These are phyloP conservation scores for Sugiyamaella marilandica DNA, from an alignment of 805 yeast genomes.

Conservation along the genomic window DNA sequence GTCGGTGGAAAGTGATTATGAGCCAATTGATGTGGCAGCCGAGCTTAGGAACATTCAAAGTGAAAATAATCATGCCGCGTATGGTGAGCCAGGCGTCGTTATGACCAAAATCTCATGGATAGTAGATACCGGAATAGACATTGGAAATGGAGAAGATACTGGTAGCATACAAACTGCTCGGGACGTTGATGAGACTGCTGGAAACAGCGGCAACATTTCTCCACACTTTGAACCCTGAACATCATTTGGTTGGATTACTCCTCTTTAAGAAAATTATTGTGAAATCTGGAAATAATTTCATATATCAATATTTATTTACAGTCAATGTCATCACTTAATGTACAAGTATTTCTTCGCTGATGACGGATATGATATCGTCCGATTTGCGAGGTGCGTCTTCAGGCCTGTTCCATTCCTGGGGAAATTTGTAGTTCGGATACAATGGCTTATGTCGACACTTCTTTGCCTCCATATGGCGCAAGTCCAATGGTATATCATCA, in stretches of 20 bases:
- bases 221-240: neutral
- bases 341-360: neutral
- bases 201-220: neutral
- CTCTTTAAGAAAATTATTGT: neutral
- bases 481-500: slow-evolving; percentile 76
- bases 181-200: neutral
- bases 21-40: slow-evolving; percentile 19
- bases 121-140: slow-evolving; percentile 22
- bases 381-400: slow-evolving; percentile 59
- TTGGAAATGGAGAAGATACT: too few species aligned
- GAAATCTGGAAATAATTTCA: neutral
- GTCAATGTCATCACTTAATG: neutral
- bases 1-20: slow-evolving; percentile 22
- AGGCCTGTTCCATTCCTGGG: slow-evolving; percentile 74
- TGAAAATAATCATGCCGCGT: slow-evolving; percentile 15
- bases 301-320: slow-evolving; percentile 4
- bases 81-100: slow-evolving; percentile 22
- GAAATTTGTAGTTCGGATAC: slow-evolving; percentile 48
- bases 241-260: neutral
- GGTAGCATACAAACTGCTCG: neutral
- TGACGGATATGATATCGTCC: slow-evolving; percentile 21
- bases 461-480: slow-evolving; percentile 56
- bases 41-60: slow-evolving; percentile 16
- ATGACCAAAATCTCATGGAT: slow-evolving; percentile 25
- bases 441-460: slow-evolving; percentile 39